Evolutionary conservation across 2,329 filamentous ascomycete genomes (phyloP).

Genomic region (Cordyceps cicadae): DNA sequence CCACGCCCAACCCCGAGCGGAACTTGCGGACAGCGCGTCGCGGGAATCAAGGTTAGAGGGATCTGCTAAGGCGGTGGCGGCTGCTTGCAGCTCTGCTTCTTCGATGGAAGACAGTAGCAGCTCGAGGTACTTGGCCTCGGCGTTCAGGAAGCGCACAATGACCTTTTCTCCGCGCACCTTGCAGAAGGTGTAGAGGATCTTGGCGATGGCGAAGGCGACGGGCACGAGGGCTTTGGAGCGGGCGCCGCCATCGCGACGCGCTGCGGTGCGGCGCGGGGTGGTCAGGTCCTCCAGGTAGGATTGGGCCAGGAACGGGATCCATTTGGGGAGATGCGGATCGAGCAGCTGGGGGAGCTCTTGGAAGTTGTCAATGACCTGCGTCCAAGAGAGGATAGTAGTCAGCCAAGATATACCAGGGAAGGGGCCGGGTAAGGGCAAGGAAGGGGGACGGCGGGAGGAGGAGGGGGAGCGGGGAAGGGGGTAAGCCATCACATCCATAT

Average conservation of each 20-base stretch:
- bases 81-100: constrained; percentile 33
- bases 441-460: too few relatives aligned
- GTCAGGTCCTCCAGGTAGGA: constrained; percentile 64
- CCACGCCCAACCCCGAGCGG: constrained; percentile 53
- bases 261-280: constrained; percentile 24
- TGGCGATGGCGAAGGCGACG: constrained; percentile 63
- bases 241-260: constrained; percentile 15
- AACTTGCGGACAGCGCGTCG: constrained; percentile 1
- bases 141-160: constrained; percentile 81
- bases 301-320: constrained; percentile 66
- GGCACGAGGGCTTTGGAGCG: constrained; percentile 40
- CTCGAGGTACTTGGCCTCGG: constrained; percentile 80
- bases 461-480: too few relatives aligned
- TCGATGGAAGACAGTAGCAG: constrained; percentile 70
- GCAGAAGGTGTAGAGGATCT: constrained; percentile 80
- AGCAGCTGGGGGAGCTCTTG: constrained; percentile 93
- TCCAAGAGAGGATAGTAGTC: constrained; percentile 17
- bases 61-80: constrained; percentile 11
- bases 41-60: constrained; percentile 4
- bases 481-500: too few relatives aligned
- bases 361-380: constrained; percentile 67
- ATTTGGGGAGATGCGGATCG: constrained; percentile 69
- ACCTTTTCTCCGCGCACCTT: constrained; percentile 93
- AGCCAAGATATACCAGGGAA: neutral
- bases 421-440: neutral